phyloP scores from a whole-genome alignment of 1,284 basidiomycete species.

The Meripilus lineatus region DNA sequence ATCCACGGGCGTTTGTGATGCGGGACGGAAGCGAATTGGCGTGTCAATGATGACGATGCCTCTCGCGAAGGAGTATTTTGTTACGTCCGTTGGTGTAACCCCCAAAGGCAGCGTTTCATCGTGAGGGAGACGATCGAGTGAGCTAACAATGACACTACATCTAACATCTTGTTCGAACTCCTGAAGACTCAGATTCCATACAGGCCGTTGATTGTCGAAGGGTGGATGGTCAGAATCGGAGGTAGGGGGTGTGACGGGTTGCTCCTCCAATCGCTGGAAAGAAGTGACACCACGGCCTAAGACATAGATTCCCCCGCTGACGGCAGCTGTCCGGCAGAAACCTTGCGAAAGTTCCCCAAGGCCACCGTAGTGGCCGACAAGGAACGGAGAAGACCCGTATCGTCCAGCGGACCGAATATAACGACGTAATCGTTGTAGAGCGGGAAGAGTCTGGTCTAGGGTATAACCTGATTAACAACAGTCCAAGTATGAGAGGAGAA shows the following conservation, averaged over 20 bases:
- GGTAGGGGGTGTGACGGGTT: constrained; percentile 12
- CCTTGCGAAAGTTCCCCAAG: constrained; percentile 90
- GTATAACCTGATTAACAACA: background rate
- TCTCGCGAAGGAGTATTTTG: constrained; percentile 38
- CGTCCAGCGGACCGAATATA: constrained; percentile 81
- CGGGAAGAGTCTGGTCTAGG: constrained; percentile 59
- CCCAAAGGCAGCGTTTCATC: constrained; percentile 5
- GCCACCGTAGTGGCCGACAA: constrained; percentile 93
- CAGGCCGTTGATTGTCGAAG: constrained; percentile 24
- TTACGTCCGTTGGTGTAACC: constrained; percentile 6
- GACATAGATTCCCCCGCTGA: constrained; percentile 82
- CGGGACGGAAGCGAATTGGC: constrained; percentile 34
- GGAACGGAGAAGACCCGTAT: constrained; percentile 88
- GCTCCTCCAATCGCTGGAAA: constrained; percentile 25
- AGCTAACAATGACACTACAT: background rate
- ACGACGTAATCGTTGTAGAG: constrained; percentile 61
- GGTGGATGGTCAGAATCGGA: constrained; percentile 39
- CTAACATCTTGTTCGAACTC: background rate
- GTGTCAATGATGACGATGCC: constrained; percentile 66
- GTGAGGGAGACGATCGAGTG: constrained; percentile 1
- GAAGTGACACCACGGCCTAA: constrained; percentile 58
- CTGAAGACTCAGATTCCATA: background rate
- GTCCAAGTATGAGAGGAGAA: background rate
- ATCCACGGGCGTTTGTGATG: constrained; percentile 15
- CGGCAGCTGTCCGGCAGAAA: constrained; percentile 87